Percentiles rank a stretch among this genome's conserved stretches.
These are phyloP conservation scores for Forsythia viridissima DNA, from an alignment of 257 asterid genomes.

Conservation along the genomic window DNA sequence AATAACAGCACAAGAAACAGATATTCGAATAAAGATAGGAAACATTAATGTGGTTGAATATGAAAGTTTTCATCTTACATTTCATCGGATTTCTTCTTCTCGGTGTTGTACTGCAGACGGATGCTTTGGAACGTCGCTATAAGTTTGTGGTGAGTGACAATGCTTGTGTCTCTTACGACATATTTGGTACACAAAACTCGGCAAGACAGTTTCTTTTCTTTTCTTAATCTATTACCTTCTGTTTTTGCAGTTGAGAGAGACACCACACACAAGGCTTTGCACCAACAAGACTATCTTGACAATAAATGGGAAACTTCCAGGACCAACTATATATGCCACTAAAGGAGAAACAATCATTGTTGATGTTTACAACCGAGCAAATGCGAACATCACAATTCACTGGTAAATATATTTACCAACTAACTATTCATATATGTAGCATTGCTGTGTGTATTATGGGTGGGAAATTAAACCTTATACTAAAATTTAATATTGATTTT, in stretches of 20 bases:
- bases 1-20: not conserved
- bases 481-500: not conserved
- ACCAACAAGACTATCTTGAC: slow-evolving; percentile 42
- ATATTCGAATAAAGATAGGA: not conserved
- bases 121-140: slow-evolving; percentile 34
- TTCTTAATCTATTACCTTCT: not conserved
- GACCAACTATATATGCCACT: slow-evolving; percentile 43
- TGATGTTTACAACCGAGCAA: slow-evolving; percentile 30
- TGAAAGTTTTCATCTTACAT: slow-evolving; percentile 19
- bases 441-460: not conserved
- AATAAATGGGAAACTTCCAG: slow-evolving; percentile 47
- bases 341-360: slow-evolving; percentile 37
- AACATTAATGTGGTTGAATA: slow-evolving; percentile 14
- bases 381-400: slow-evolving; percentile 38
- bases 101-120: slow-evolving; percentile 8
- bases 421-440: not conserved
- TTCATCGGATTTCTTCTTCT: slow-evolving; percentile 23
- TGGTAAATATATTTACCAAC: slow-evolving; percentile 27
- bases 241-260: slow-evolving; percentile 28
- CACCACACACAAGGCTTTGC: slow-evolving; percentile 38
- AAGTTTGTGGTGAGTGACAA: slow-evolving; percentile 27
- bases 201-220: not conserved
- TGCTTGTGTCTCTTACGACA: not conserved
- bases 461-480: not conserved
- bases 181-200: not conserved